These are phyloP conservation scores for Azolla pinnata DNA, from an alignment of 75 land plant species.

Conservation along the genomic window DNA sequence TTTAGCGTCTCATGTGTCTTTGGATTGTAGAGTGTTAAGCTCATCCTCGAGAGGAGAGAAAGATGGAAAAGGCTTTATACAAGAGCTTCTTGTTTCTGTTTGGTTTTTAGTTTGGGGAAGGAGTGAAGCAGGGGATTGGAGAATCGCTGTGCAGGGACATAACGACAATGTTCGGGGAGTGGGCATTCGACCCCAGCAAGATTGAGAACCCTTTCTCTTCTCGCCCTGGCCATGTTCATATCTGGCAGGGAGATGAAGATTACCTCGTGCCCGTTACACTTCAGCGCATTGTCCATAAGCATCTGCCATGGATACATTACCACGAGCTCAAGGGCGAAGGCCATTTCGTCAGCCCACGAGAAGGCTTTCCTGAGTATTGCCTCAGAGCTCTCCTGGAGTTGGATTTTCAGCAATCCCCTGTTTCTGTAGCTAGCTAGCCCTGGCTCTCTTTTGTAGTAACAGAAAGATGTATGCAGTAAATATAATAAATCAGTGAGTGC, in stretches of 20 bases:
- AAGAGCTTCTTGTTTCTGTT: no score
- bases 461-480: no score
- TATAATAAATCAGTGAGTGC: no score
- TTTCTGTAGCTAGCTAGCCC: no score
- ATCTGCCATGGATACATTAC: conserved; percentile 64
- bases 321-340: conserved; percentile 62
- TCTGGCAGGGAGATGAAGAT: conserved; percentile 80
- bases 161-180: conserved; percentile 45
- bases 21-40: no score
- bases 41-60: no score
- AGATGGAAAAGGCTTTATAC: no score
- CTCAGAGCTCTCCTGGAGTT: conserved; percentile 22
- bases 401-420: background rate
- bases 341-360: conserved; percentile 35
- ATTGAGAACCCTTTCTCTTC: conserved; percentile 56
- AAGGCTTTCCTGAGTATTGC: conserved; percentile 37
- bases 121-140: conserved; percentile 51
- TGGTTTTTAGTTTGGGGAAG: background rate
- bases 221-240: conserved; percentile 45
- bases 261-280: conserved; percentile 47
- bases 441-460: no score
- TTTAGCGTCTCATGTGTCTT: no score
- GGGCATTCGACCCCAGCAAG: conserved; percentile 54
- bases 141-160: conserved; percentile 52
- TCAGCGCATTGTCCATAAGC: conserved; percentile 41